Evolutionary conservation across 2,329 filamentous ascomycete genomes (phyloP), one percentile per base, ranked within the genome.

Genomic region (Colletotrichum sp.): DNA sequence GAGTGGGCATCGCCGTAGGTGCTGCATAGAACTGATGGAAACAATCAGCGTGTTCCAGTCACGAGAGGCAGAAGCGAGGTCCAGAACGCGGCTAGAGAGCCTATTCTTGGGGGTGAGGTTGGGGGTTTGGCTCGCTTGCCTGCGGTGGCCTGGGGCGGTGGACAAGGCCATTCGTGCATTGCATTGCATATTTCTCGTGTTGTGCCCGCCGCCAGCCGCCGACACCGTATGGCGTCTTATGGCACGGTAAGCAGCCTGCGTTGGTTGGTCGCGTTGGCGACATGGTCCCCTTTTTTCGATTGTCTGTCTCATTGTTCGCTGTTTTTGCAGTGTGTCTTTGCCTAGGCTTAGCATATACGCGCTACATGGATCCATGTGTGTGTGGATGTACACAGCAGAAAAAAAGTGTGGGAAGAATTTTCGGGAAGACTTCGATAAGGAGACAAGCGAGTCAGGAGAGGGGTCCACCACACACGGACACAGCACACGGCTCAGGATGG

Each of bases 381-480:
- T 21, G 44, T 49, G 44, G n/a, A 49, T 49, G 44, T 21, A 21
- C 44, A 21, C n/a, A 13, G 44, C n/a, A 21, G 44, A 21, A 49
- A 49, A 49, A 49, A 49, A 49, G 24, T 24, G 30, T 69, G 65
- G 60, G 63, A 76, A 69, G 74, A 76, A 69, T 69, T 76, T 76
- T 76, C 74, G 70, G 74, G 57, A 69, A 73, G 18, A 69, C 32
- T 76, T 63, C 34, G 64, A 76, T 76, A 76, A 76, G 64, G 44
- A 73, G 64, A 69, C 28, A 69, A 69, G 71, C 74, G 74, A 76
- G 74, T 76, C 74, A 76, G 74, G 69, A 75, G 74, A 59, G 49
- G 44, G 74, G 44, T 18, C 73, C 74, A 62, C 74, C 39, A 26
- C 30, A 32, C 24, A 59, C 55, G 55, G 49, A 39, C 18, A 49